Evolutionary conservation across 2,329 filamentous ascomycete genomes (phyloP), one percentile per base, ranked within the genome.

Genomic region (Amesomyces nigricolor): DNA sequence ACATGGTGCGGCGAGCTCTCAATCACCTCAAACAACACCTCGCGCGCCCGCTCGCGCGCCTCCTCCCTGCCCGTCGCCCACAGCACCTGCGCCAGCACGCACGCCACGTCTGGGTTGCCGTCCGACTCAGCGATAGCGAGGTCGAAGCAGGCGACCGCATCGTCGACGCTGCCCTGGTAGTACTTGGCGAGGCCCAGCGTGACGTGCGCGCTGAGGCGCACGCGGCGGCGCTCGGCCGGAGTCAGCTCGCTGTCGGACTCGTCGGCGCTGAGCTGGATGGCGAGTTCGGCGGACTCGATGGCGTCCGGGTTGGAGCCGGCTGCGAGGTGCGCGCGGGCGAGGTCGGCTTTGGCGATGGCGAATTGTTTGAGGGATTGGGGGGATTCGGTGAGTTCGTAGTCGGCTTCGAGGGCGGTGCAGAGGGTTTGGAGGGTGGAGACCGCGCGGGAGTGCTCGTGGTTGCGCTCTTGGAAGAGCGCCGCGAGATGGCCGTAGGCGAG

Each of bases 331-430:
- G 86, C 86, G n/a, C 95, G 83, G 6, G 90, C 89, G 9, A 96
- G 79, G 67, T 99, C 95, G 0, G 89, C 83, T 69, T 91, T 95
- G 22, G 88, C 89, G 56, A 95, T 78, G 0, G 89, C 88, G 68
- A 91, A 96, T 19, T 79, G 82, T 5, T 82, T 84, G 11, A 97
- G 81, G 5, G 89, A 81, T 10, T 84, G 73, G 0, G 83, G 70
- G 0, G 89, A 92, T 69, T 97, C 91, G 0, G 87, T 88, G 5
- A 81, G 78, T 71, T 97, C 92, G 66, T 91, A 99, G 53, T 91
- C 85, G 6, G 83, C 78, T 72, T 97, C 94, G 9, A 91, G 79
- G 0, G 73, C 74, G 4, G 78, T 74, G 64, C 63, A 65, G 26
- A 66, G 52, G 10, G 47, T 54, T 11, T 64, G 92, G 5, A 92